Percentiles rank a stretch among this genome's conserved stretches.
Evolutionary conservation across 495 filamentous ascomycete species (phyloP).

Genomic region (Hyaloscypha finlandica): DNA sequence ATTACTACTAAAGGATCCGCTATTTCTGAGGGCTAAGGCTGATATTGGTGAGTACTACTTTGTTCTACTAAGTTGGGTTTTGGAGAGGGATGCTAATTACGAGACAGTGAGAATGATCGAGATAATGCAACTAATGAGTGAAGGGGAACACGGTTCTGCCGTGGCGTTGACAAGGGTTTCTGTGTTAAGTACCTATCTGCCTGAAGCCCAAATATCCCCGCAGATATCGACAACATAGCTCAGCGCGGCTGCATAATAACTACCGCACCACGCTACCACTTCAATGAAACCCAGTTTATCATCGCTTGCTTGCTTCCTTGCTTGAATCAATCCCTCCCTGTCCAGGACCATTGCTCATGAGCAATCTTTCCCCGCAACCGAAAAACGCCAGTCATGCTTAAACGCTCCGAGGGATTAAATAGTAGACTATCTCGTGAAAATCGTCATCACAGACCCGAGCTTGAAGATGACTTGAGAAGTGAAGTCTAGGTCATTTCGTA

Average conservation of each 20-base stretch:
- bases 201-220: background rate
- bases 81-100: background rate
- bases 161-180: constrained; percentile 57
- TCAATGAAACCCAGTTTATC: background rate
- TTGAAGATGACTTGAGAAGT: background rate
- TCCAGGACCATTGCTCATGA: background rate
- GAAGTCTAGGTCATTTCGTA: background rate
- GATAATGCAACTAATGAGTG: constrained; percentile 55
- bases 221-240: background rate
- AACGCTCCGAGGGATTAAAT: constrained; percentile 1
- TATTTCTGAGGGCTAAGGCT: constrained; percentile 54
- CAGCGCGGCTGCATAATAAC: background rate
- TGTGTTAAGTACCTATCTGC: constrained; percentile 56
- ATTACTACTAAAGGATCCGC: constrained; percentile 44
- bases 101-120: constrained; percentile 56
- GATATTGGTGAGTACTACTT: constrained; percentile 47
- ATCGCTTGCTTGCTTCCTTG: background rate
- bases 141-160: constrained; percentile 50
- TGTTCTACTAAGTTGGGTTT: background rate
- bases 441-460: background rate
- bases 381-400: background rate
- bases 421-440: background rate
- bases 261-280: background rate
- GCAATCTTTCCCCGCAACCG: background rate
- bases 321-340: background rate